A percentile compares a stretch with the other conserved stretches of the same genome.
Conservation (phyloP, 768 basidiomycete species). For the Boletus rubescentipes region DNA sequence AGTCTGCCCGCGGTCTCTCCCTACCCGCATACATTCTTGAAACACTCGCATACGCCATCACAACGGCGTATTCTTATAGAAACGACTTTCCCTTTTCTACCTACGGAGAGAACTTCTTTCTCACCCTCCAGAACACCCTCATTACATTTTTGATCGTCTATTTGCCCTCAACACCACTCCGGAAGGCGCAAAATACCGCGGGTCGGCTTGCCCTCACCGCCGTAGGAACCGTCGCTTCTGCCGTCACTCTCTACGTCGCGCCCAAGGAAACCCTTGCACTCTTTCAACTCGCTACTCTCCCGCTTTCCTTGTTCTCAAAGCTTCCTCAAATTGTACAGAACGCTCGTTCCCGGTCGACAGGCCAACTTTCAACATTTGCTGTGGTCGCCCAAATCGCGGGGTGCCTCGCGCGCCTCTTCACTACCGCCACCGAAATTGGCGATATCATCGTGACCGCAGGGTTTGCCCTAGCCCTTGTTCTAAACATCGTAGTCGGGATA, state of each 20-base stretch:
- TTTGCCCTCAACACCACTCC: conserved; percentile 43
- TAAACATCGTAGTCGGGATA: conserved; percentile 80
- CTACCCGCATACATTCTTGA: conserved; percentile 87
- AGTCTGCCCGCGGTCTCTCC: conserved; percentile 85
- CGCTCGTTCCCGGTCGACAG: conserved; percentile 71
- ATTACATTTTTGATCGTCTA: conserved; percentile 86
- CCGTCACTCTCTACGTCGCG: conserved; percentile 45
- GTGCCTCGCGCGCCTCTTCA: conserved; percentile 90
- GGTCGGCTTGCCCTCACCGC: conserved; percentile 33
- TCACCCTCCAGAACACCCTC: conserved; percentile 82
- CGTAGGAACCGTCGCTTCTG: conserved; percentile 34
- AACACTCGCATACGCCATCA: conserved; percentile 88
- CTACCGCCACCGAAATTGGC: conserved; percentile 85
- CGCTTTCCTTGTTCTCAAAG: conserved; percentile 89
- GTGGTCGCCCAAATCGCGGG: conserved; percentile 86
- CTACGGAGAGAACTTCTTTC: conserved; percentile 96
- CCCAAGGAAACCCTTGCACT: conserved; percentile 55
- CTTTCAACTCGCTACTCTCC: conserved; percentile 84
- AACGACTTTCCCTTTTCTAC: conserved; percentile 93
- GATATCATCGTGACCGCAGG: conserved; percentile 80
- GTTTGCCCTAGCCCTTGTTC: conserved; percentile 75
- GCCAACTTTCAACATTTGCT: conserved; percentile 92
- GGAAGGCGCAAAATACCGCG: conserved; percentile 26
- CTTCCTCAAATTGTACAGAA: conserved; percentile 92
- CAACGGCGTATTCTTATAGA: conserved; percentile 80